Percentiles rank a stretch among this genome's conserved stretches.
Evolutionary conservation across 2,329 filamentous ascomycete species (phyloP).

Genomic region (Neophaeococcomyces aloes): DNA sequence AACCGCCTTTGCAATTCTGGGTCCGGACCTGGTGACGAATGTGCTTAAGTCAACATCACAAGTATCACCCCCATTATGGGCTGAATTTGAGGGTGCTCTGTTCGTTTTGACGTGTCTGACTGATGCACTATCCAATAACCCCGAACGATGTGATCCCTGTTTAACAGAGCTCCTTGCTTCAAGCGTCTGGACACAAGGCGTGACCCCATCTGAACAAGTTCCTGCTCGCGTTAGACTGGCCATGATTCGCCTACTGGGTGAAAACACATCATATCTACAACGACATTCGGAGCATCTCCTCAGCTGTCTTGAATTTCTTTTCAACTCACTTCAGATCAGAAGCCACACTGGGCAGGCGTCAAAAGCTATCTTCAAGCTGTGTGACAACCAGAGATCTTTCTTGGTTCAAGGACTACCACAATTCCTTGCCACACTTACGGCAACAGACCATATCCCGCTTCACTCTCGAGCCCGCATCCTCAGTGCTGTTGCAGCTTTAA

Average conservation of each 20-base stretch:
- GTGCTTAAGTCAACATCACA: conserved; percentile 29
- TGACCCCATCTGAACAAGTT: conserved; percentile 25
- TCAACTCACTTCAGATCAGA: conserved; percentile 33
- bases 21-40: conserved; percentile 32
- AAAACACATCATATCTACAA: conserved; percentile 36
- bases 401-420: conserved; percentile 32
- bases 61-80: conserved; percentile 30
- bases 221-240: conserved; percentile 30
- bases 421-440: conserved; percentile 32
- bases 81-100: conserved; percentile 34
- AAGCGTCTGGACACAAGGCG: conserved; percentile 24
- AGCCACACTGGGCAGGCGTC: conserved; percentile 33
- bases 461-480: conserved; percentile 25
- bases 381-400: conserved; percentile 34
- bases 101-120: conserved; percentile 36
- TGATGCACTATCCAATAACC: conserved; percentile 36
- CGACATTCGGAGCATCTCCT: conserved; percentile 32
- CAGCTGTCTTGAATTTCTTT: conserved; percentile 34
- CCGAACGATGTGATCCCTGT: conserved; percentile 31
- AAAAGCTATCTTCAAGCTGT: conserved; percentile 34
- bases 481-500: conserved; percentile 36
- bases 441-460: conserved; percentile 13
- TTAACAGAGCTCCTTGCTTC: conserved; percentile 32
- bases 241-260: conserved; percentile 35
- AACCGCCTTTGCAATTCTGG: conserved; percentile 34